Percentiles rank a stretch among this genome's conserved stretches.
Evolutionary conservation across 768 basidiomycete genomes (phyloP).

Genomic region (Leccinum rimulosum): DNA sequence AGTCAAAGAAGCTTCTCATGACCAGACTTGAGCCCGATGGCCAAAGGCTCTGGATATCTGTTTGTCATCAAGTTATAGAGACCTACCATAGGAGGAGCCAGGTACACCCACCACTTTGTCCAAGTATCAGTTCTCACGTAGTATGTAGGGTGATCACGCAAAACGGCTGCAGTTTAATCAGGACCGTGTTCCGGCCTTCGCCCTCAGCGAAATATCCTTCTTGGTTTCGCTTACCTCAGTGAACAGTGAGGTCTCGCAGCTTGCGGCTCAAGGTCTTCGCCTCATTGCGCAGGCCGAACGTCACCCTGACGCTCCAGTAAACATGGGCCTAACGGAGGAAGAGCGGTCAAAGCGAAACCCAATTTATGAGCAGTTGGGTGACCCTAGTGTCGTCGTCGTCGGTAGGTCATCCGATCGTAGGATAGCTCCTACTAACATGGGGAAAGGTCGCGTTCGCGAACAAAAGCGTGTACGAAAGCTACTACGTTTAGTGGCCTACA

Average conservation of each 20-base stretch:
- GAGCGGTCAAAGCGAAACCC: conserved; percentile 67
- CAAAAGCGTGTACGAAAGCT: conserved; percentile 80
- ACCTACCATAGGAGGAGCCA: conserved; percentile 49
- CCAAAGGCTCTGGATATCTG: conserved; percentile 68
- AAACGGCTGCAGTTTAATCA: conserved; percentile 49
- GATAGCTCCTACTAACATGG: conserved; percentile 4
- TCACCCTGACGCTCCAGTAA: conserved; percentile 53
- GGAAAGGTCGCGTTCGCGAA: conserved; percentile 67
- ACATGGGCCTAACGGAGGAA: conserved; percentile 52
- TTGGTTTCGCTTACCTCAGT: conserved; percentile 69
- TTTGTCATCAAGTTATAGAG: conserved; percentile 58
- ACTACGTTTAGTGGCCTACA: conserved; percentile 59
- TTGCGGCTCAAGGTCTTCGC: conserved; percentile 68
- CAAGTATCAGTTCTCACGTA: conserved; percentile 5
- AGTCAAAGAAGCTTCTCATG: conserved; percentile 56
- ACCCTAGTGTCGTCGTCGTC: conserved; percentile 65
- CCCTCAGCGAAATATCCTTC: conserved; percentile 69
- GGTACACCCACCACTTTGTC: conserved; percentile 32
- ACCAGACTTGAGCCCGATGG: conserved; percentile 57
- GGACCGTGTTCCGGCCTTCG: conserved; percentile 60
- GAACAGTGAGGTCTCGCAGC: conserved; percentile 61
- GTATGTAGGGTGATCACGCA: conserved; percentile 40
- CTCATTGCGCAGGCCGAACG: conserved; percentile 66
- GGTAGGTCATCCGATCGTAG: conserved; percentile 43
- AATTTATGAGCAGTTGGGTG: conserved; percentile 77